phyloP scores from a whole-genome alignment of 352 stramenopile species.

The Pythium graminicola region DNA sequence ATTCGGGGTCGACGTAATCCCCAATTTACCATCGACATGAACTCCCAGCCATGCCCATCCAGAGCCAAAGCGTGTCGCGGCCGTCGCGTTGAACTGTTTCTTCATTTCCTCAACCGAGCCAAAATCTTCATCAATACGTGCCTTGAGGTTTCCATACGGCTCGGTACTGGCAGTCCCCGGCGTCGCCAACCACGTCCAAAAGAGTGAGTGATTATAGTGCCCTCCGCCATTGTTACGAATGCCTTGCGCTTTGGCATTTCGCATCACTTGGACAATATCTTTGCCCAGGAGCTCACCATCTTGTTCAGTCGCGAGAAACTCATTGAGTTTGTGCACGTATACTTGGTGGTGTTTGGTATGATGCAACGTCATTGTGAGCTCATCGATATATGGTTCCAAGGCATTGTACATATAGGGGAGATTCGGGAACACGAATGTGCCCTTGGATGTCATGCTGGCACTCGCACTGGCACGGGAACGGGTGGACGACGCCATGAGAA shows the following conservation, averaged over 20 bases:
- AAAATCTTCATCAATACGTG: conserved; percentile 56
- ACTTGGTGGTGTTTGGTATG: conserved; percentile 57
- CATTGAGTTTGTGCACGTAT: conserved; percentile 35
- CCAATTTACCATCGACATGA: conserved; percentile 51
- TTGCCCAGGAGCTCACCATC: conserved; percentile 30
- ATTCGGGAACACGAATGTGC: conserved; percentile 30
- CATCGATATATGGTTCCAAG: conserved; percentile 43
- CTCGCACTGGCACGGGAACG: not conserved
- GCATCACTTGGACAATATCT: conserved; percentile 27
- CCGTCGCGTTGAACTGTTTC: conserved; percentile 47
- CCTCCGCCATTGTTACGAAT: conserved; percentile 38
- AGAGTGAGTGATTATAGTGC: conserved; percentile 49
- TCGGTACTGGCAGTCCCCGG: conserved; percentile 31
- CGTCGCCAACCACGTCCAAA: conserved; percentile 69
- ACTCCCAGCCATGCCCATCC: conserved; percentile 56
- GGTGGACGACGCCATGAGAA: conserved; percentile 9
- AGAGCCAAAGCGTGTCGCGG: conserved; percentile 51
- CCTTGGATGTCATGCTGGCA: conserved; percentile 17
- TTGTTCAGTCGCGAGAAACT: conserved; percentile 36
- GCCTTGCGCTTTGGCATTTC: conserved; percentile 27
- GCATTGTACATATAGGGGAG: conserved; percentile 52
- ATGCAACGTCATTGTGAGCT: conserved; percentile 51
- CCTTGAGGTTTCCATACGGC: conserved; percentile 36
- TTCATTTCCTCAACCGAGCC: conserved; percentile 62
- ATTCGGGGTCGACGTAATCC: conserved; percentile 86